Percentiles rank a stretch among this genome's conserved stretches.
phyloP scores from a whole-genome alignment of 2,329 filamentous ascomycete genomes.

The Alternaria ethzedia region DNA sequence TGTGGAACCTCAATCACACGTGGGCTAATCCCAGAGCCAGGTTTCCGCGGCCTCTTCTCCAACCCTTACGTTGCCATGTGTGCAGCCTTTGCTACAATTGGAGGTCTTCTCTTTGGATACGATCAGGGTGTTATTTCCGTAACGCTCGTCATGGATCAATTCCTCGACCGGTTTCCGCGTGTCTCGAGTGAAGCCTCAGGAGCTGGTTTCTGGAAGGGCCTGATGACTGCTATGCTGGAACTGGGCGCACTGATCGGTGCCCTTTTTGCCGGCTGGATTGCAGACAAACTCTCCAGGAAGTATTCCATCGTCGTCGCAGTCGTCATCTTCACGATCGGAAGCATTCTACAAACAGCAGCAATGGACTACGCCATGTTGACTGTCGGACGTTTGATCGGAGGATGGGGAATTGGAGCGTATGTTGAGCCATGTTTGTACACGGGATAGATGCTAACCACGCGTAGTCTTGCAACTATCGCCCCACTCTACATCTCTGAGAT shows the following conservation, averaged over 20 bases:
- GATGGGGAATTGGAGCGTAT: slow-evolving; percentile 59
- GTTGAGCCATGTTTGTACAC: slow-evolving; percentile 4
- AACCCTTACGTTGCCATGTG: slow-evolving; percentile 60
- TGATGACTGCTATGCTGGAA: slow-evolving; percentile 63
- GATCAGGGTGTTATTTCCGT: slow-evolving; percentile 55
- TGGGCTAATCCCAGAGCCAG: slow-evolving; percentile 28
- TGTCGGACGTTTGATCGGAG: slow-evolving; percentile 58
- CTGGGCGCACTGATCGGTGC: slow-evolving; percentile 56
- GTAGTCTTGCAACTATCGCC: slow-evolving; percentile 50
- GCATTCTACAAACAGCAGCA: slow-evolving; percentile 59
- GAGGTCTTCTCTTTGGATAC: slow-evolving; percentile 60
- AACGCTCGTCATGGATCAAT: slow-evolving; percentile 61
- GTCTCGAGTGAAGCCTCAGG: slow-evolving; percentile 52
- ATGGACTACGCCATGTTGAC: slow-evolving; percentile 59
- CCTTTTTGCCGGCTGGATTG: slow-evolving; percentile 53
- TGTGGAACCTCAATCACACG: background rate
- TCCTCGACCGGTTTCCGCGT: slow-evolving; percentile 54
- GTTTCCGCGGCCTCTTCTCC: slow-evolving; percentile 55
- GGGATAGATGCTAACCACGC: slow-evolving; percentile 5
- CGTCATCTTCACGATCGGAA: slow-evolving; percentile 59
- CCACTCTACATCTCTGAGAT: slow-evolving; percentile 63
- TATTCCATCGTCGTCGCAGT: slow-evolving; percentile 61
- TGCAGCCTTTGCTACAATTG: slow-evolving; percentile 58
- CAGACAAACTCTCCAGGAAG: slow-evolving; percentile 60
- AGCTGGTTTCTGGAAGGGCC: slow-evolving; percentile 53